Base-by-base conservation (phyloP, 345 rosid genomes). In the Acer saccharum region DNA sequence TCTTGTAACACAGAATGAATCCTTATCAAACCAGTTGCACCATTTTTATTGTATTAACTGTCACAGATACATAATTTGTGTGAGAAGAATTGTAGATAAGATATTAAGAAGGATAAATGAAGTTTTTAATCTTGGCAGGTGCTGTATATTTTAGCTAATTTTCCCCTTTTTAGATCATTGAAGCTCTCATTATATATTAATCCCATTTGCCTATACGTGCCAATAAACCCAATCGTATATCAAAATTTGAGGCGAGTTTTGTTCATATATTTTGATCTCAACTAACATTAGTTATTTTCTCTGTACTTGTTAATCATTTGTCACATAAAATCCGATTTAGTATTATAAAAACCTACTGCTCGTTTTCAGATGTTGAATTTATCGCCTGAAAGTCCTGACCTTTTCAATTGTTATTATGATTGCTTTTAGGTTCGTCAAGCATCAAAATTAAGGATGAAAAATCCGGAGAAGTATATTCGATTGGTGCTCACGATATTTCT, bases 351-450 rank as follows among this genome's bases (percentile, higher is more conserved):
- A 11, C 66, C 4, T 23, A 23, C 17, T 10, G 17, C 25, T 63
- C 29, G 6, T 21, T 23, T 5, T 21, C 35, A 62, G 14, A 66
- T 32, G 43, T 65, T 9, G 46, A 35, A 35, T 32, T 16, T 16
- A 14, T 68, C 17, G 9, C 65, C 39, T 17, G 2, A 62, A 32
- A 63, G 35, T 41, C 12, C 27, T 52, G 65, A 18, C 16, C 8
- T 68, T 74, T 65, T 57, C 6, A 17, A 4, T 48, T 66, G 29
- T 61, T 21, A 17, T 50, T 77, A 11, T 70, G 69, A 78, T 73
- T 71, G 44, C 16, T 57, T 81, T 72, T 75, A 95, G 98, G 98
- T 79, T 88, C 98, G 52, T 88, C 98, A 6, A 88, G 86, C 84
- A 86, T 95, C 87, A 83, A 85, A 79, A 73, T 95, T 74, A 89